Evolutionary conservation across 176 grass and related monocot species (phyloP).

Genomic region (Bonia amplexicaulis): DNA sequence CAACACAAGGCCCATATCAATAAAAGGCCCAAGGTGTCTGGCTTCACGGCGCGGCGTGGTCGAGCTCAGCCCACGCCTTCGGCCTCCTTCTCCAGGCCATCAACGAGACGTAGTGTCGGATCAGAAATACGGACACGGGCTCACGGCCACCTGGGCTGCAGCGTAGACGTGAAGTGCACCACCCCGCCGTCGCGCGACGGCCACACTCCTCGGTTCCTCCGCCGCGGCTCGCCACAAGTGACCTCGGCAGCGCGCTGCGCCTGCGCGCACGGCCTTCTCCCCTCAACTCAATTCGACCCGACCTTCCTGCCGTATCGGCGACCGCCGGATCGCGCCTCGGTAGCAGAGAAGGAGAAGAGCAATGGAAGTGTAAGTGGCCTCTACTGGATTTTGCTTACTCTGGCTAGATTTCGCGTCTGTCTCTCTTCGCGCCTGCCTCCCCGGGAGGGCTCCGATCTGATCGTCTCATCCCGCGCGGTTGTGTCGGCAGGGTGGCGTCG

Average conservation of each 20-base stretch:
- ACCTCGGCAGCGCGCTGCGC: neutral
- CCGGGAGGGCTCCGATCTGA: conserved; percentile 14
- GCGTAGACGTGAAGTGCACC: neutral
- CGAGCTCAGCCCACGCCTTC: neutral
- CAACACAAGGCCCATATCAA: neutral
- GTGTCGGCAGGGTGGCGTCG: conserved; percentile 63
- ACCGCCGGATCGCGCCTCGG: neutral
- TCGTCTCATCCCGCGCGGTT: neutral
- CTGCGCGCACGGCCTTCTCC: neutral
- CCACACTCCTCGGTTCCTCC: conserved; percentile 28
- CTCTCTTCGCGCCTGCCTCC: neutral
- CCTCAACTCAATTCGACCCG: neutral
- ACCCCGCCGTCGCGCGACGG: neutral
- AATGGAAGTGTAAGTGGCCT: conserved; percentile 45
- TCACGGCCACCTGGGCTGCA: neutral
- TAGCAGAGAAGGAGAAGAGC: neutral
- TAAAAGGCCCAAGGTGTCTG: neutral
- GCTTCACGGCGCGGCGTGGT: neutral
- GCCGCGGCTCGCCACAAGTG: neutral
- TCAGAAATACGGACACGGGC: neutral
- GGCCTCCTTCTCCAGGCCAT: no score
- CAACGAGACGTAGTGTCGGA: neutral
- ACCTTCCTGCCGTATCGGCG: neutral
- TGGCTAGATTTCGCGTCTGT: neutral
- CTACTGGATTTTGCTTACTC: neutral